Percentiles rank a stretch among this genome's conserved stretches.
Conservation (phyloP, 108 stramenopile species). For the Pseudonitzschia delicatissima region DNA sequence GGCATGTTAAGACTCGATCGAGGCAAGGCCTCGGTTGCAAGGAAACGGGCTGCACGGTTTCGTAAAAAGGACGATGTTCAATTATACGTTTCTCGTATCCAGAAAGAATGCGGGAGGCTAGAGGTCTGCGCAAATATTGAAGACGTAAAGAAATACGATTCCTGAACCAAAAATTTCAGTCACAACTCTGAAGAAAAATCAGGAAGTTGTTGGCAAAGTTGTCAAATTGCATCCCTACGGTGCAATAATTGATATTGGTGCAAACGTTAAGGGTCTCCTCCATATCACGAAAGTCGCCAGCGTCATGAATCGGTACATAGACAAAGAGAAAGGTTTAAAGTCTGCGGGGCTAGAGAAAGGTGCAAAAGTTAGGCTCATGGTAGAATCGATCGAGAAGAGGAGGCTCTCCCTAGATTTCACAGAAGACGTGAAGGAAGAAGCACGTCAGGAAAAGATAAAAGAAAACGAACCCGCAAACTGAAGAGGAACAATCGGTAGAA, state of each 20-base stretch:
- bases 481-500: not conserved
- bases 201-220: conserved; percentile 51
- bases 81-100: conserved; percentile 60
- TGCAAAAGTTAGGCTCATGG: conserved; percentile 42
- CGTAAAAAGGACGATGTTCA: conserved; percentile 38
- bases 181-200: conserved; percentile 37
- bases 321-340: conserved; percentile 61
- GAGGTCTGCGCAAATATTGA: conserved; percentile 56
- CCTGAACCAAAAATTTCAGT: conserved; percentile 34
- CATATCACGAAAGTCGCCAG: conserved; percentile 68
- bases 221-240: conserved; percentile 60
- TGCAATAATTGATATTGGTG: conserved; percentile 71
- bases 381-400: conserved; percentile 49
- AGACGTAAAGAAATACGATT: conserved; percentile 29
- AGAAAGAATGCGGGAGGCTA: conserved; percentile 47
- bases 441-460: conserved; percentile 4
- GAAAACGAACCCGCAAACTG: too few relatives aligned
- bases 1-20: conserved; percentile 66
- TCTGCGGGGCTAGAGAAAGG: conserved; percentile 53
- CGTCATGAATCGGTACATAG: conserved; percentile 43
- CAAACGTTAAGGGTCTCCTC: conserved; percentile 70
- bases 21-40: conserved; percentile 49
- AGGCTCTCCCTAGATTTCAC: conserved; percentile 65
- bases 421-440: conserved; percentile 42
- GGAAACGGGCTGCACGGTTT: conserved; percentile 50